A percentile compares a stretch with the other conserved stretches of the same genome.
Evolutionary conservation across 805 yeast species (phyloP).

Genomic region (Geotrichum ghanense): DNA sequence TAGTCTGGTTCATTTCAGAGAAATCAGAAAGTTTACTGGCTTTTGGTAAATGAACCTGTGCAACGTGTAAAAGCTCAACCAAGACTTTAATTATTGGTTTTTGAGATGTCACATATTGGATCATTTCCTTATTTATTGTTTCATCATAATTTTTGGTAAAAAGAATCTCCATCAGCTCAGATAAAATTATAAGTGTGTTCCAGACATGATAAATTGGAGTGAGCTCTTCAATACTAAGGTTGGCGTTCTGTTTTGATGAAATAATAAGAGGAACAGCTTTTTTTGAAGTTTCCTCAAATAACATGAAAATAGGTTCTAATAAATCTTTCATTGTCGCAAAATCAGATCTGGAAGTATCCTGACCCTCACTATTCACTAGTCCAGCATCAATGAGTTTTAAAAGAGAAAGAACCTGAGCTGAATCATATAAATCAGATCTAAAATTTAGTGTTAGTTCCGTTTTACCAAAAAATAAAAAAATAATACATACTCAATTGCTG

Average conservation of each 20-base stretch:
- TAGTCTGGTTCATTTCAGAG: slow-evolving; percentile 1
- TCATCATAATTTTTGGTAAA: neutral
- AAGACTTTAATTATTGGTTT: neutral
- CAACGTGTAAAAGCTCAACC: slow-evolving; percentile 1
- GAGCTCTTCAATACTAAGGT: neutral
- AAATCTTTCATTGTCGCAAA: neutral
- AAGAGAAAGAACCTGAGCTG: slow-evolving; percentile 8
- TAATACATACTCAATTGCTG: neutral
- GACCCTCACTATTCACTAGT: neutral
- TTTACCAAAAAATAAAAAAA: no score
- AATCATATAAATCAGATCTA: neutral
- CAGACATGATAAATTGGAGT: neutral
- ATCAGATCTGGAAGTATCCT: neutral
- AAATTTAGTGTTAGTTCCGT: neutral
- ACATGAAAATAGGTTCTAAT: neutral
- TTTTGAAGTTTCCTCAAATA: neutral
- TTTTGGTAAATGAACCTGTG: slow-evolving; percentile 12
- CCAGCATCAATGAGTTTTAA: slow-evolving; percentile 13
- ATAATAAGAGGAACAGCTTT: neutral
- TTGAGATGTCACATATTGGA: neutral
- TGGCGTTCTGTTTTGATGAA: neutral
- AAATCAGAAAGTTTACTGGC: slow-evolving; percentile 12
- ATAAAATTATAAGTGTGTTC: neutral
- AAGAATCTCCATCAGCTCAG: neutral
- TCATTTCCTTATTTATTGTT: neutral